phyloP scores from a whole-genome alignment of 768 basidiomycete species.

The Leucocoprinus sp. region DNA sequence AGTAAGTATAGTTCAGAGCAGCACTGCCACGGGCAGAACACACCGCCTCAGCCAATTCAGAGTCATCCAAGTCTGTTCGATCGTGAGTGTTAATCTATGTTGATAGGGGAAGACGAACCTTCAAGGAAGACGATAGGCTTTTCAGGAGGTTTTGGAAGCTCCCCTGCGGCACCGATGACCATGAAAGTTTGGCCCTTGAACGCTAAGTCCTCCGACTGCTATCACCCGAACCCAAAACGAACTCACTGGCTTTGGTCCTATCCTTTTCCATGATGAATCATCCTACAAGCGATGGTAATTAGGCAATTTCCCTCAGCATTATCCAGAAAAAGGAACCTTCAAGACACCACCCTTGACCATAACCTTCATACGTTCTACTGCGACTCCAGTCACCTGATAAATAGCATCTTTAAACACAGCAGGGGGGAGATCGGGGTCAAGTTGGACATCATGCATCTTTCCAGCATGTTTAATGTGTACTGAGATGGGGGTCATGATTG shows the following conservation, averaged over 20 bases:
- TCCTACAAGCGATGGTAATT: constrained; percentile 41
- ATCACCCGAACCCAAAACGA: not conserved
- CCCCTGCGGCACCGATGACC: constrained; percentile 90
- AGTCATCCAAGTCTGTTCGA: constrained; percentile 72
- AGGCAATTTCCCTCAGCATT: not conserved
- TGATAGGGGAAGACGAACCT: constrained; percentile 32
- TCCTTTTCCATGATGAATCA: constrained; percentile 78
- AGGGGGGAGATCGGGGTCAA: constrained; percentile 67
- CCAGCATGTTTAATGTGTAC: constrained; percentile 90
- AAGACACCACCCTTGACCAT: constrained; percentile 91
- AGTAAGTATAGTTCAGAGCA: constrained; percentile 5
- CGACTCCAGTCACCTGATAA: constrained; percentile 78
- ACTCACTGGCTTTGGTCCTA: constrained; percentile 72
- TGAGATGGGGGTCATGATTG: constrained; percentile 52
- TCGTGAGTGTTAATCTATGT: not conserved
- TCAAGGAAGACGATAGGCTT: constrained; percentile 79
- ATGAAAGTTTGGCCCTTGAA: constrained; percentile 79
- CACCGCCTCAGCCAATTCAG: constrained; percentile 73
- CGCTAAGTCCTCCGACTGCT: not conserved
- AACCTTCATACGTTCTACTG: constrained; percentile 90
- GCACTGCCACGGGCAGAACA: not conserved
- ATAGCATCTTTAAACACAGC: constrained; percentile 76
- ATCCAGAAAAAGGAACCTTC: constrained; percentile 48
- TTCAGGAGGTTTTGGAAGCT: constrained; percentile 81
- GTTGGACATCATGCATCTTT: constrained; percentile 60